Evolutionary conservation across 345 rosid genomes (phyloP).

Genomic region (Geranium brycei): DNA sequence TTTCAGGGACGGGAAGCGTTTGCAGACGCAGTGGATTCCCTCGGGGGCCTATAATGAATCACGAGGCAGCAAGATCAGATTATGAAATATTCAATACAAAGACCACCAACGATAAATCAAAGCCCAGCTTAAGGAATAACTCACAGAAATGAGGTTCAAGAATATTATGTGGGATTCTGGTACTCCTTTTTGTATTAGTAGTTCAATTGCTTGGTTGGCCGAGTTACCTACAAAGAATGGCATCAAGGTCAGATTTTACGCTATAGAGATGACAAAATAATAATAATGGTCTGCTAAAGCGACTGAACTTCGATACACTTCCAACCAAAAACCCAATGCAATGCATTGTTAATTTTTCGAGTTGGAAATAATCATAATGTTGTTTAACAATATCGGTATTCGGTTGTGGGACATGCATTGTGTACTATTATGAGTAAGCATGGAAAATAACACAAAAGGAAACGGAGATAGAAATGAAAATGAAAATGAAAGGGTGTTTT

Average conservation of each 20-base stretch:
- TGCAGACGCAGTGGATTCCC: slow-evolving; percentile 86
- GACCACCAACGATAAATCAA: too few species aligned
- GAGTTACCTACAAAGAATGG: slow-evolving; percentile 51
- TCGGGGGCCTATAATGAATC: slow-evolving; percentile 57
- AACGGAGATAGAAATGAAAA: too few species aligned
- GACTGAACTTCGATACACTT: too few species aligned
- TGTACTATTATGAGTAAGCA: background rate
- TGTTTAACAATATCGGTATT: too few species aligned
- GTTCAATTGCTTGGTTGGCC: slow-evolving; percentile 83
- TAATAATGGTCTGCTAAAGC: too few species aligned
- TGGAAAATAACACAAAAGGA: background rate
- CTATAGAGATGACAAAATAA: too few species aligned
- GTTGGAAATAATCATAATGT: too few species aligned
- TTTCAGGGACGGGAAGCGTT: slow-evolving; percentile 71
- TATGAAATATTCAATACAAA: background rate
- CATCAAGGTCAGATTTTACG: too few species aligned
- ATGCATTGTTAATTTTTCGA: too few species aligned
- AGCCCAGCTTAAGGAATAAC: slow-evolving; percentile 6
- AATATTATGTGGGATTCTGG: slow-evolving; percentile 95
- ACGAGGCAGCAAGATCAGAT: background rate
- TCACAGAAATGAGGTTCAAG: slow-evolving; percentile 86
- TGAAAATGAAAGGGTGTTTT: too few species aligned
- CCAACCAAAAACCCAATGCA: too few species aligned
- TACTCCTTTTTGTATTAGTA: slow-evolving; percentile 82
- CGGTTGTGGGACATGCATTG: too few species aligned